Base-by-base conservation (phyloP, 306 rosid genomes). In the Cucumis hystrix region DNA sequence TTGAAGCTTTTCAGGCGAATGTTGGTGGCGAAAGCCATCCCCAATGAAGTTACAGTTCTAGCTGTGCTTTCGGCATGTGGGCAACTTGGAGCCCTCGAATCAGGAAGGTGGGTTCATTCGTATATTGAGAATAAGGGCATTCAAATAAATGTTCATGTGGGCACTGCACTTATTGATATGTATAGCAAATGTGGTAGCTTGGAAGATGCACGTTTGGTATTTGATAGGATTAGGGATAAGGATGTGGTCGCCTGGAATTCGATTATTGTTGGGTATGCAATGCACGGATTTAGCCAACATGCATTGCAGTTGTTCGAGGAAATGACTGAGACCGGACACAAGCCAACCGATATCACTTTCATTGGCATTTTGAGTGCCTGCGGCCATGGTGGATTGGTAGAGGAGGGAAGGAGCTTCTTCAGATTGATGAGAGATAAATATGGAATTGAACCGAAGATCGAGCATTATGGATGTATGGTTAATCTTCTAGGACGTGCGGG, bases 231-330 rank as follows among this genome's bases (percentile, higher is more conserved):
- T 43, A 41, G 14, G 17, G 83, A 78, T 18, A 93, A 66, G 74
- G 97, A 91, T 80, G 91, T 83, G 12, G 88, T 89, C n/a, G 96
- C 87, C 64, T 91, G 97, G 91, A 93, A 93, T 62, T 88, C 96
- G 0, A 87, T 93, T 92, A 88, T 91, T 23, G 82, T 85, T 76
- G 98, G 95, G 47, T 91, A 88, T 45, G 88, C 93, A 30, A 81
- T 83, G 57, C 95, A 93, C 52, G 98, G 98, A 68, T 83, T 82
- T 75, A 79, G 89, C 81, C 84, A 77, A n/a, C 86, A 89, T 57
- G 93, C 89, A 30, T 81, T 93, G 76, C 40, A 79, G 75, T 75
- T 91, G 91, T 93, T 93, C 82, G 9, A 67, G 60, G 85, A 84
- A 28, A 88, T 93, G 98, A 15, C 79, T 52, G 30, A 67, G 23